phyloP scores from a whole-genome alignment of 495 filamentous ascomycete genomes.

The Umbilicaria muhlenbergii region DNA sequence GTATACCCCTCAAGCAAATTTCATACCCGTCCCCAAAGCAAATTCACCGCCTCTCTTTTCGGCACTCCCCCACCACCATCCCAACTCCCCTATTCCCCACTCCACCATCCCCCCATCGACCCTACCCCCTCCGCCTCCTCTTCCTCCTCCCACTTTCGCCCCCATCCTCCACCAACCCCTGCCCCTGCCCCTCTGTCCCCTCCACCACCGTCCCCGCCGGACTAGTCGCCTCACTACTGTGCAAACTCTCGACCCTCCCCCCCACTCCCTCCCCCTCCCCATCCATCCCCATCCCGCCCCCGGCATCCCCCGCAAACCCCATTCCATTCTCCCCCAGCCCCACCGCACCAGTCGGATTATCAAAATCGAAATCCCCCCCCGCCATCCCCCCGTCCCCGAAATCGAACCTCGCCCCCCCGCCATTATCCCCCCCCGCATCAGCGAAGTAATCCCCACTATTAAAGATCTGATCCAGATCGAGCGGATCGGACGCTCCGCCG shows the following conservation, averaged over 20 bases:
- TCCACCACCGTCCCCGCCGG: constrained; percentile 4
- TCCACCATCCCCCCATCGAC: background rate
- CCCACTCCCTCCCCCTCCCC: background rate
- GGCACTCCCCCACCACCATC: no score
- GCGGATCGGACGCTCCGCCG: constrained; percentile 14
- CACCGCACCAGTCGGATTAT: background rate
- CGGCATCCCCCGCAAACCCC: background rate
- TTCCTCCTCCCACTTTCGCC: constrained; percentile 1
- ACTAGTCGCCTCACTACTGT: constrained; percentile 11
- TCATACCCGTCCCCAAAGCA: no score
- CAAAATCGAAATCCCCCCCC: constrained; percentile 9
- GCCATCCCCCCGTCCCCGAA: background rate
- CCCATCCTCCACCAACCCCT: constrained; percentile 1
- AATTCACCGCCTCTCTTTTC: no score
- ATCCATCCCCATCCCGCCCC: background rate
- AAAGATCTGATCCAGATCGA: constrained; percentile 58
- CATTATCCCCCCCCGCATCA: constrained; percentile 10
- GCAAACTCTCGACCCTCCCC: constrained; percentile 4
- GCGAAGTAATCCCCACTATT: constrained; percentile 46
- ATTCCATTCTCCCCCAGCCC: background rate
- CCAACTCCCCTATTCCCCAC: no score
- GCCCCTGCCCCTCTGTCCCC: background rate
- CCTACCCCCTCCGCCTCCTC: constrained; percentile 1
- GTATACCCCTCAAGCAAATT: no score
- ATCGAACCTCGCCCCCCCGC: background rate